Conservation (phyloP, 495 filamentous ascomycete genomes). For the Parmelia sp. region DNA sequence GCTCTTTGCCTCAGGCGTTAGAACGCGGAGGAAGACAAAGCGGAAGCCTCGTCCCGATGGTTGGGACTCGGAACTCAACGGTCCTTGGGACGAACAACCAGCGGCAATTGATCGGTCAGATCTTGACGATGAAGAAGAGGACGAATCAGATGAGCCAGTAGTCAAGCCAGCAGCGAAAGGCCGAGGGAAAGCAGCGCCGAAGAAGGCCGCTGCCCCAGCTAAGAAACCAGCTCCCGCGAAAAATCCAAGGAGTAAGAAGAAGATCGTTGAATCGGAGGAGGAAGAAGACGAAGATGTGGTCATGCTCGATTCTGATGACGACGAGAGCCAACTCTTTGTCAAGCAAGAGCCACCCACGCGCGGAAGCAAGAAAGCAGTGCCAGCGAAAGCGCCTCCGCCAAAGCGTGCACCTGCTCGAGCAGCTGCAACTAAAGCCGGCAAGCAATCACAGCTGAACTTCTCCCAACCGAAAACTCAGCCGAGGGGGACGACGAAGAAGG, state of each 20-base stretch:
- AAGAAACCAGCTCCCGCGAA: constrained; percentile 38
- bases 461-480: constrained; percentile 47
- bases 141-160: constrained; percentile 30
- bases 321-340: constrained; percentile 52
- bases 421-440: constrained; percentile 32
- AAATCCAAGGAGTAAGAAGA: constrained; percentile 42
- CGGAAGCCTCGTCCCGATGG: constrained; percentile 63
- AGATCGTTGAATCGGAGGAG: constrained; percentile 52
- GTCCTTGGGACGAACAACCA: constrained; percentile 74
- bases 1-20: constrained; percentile 59
- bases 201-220: constrained; percentile 35
- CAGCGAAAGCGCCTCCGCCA: constrained; percentile 33
- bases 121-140: constrained; percentile 43
- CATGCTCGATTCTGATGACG: constrained; percentile 53
- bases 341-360: constrained; percentile 43
- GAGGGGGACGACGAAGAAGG: constrained; percentile 40
- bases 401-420: constrained; percentile 37
- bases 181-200: constrained; percentile 40
- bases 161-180: constrained; percentile 41
- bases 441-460: constrained; percentile 73
- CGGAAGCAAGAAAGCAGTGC: constrained; percentile 34
- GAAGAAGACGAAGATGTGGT: constrained; percentile 58
- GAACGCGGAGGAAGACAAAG: constrained; percentile 51
- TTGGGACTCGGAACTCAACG: constrained; percentile 85
- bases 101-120: constrained; percentile 58